Conservation (phyloP, 2,329 filamentous ascomycete species). For the Paradendryphiella salina region DNA sequence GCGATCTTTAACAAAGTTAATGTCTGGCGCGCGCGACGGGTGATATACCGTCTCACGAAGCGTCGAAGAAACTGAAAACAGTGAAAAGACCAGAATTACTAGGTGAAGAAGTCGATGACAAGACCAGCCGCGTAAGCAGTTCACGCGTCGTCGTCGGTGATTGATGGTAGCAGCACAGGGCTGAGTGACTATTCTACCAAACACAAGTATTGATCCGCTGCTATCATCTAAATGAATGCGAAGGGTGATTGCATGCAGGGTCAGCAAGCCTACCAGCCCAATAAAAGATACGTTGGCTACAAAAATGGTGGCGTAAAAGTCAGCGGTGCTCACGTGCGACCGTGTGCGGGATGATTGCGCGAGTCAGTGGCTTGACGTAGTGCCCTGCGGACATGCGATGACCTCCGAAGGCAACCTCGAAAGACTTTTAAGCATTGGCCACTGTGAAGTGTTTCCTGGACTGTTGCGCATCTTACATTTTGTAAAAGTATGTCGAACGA, state of each 20-base stretch:
- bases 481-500: constrained; percentile 69
- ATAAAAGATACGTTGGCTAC: constrained; percentile 6
- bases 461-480: not conserved
- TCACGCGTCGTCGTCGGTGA: constrained; percentile 26
- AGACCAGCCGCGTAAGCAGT: constrained; percentile 34
- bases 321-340: constrained; percentile 15
- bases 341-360: constrained; percentile 13
- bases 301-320: constrained; percentile 21
- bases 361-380: constrained; percentile 20
- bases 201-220: constrained; percentile 2
- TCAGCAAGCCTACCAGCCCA: constrained; percentile 19
- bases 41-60: constrained; percentile 3
- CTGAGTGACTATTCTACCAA: constrained; percentile 5
- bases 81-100: constrained; percentile 8
- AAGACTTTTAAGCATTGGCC: not conserved
- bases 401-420: constrained; percentile 5
- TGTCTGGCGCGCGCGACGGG: not conserved
- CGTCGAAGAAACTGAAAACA: constrained; percentile 10
- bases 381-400: constrained; percentile 8
- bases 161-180: constrained; percentile 15
- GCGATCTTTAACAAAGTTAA: not conserved
- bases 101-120: constrained; percentile 18
- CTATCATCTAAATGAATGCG: constrained; percentile 10
- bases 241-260: constrained; percentile 20
- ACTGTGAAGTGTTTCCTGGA: not conserved